Percentiles rank a stretch among this genome's conserved stretches.
Evolutionary conservation across 1,284 basidiomycete species (phyloP).

Genomic region (Tylopilus orsonianus): DNA sequence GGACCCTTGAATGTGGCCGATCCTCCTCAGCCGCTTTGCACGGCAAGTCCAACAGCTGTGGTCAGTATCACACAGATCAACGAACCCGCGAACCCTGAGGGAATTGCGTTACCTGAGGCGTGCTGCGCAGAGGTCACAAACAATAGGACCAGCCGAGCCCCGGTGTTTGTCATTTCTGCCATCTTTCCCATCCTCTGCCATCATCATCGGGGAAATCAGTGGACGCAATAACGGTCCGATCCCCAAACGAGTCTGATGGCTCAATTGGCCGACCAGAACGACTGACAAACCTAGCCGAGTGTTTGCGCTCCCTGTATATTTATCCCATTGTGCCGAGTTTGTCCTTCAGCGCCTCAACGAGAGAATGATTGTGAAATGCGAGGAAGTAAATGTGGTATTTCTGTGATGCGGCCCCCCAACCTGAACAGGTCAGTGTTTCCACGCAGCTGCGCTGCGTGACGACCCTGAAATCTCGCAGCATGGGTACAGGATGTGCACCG

Average conservation of each 20-base stretch:
- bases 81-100: constrained; percentile 23
- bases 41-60: constrained; percentile 1
- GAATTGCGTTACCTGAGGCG: constrained; percentile 9
- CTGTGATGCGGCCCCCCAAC: constrained; percentile 7
- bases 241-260: too few species aligned
- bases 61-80: constrained; percentile 10
- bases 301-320: constrained; percentile 12
- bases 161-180: constrained; percentile 6
- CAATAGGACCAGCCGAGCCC: constrained; percentile 11
- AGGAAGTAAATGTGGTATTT: constrained; percentile 10
- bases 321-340: too few species aligned
- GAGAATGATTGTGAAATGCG: constrained; percentile 12
- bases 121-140: constrained; percentile 20
- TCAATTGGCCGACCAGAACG: too few species aligned
- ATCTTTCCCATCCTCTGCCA: neutral
- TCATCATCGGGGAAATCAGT: too few species aligned
- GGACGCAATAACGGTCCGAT: too few species aligned
- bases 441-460: constrained; percentile 19
- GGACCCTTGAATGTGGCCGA: constrained; percentile 19
- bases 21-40: neutral
- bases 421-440: constrained; percentile 18
- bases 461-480: constrained; percentile 26
- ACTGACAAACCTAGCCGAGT: constrained; percentile 6
- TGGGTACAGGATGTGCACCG: constrained; percentile 12
- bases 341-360: neutral